Percentiles rank a stretch among this genome's conserved stretches.
Evolutionary conservation across 2,329 filamentous ascomycete species (phyloP).

Genomic region (Aspergillus bombycis): DNA sequence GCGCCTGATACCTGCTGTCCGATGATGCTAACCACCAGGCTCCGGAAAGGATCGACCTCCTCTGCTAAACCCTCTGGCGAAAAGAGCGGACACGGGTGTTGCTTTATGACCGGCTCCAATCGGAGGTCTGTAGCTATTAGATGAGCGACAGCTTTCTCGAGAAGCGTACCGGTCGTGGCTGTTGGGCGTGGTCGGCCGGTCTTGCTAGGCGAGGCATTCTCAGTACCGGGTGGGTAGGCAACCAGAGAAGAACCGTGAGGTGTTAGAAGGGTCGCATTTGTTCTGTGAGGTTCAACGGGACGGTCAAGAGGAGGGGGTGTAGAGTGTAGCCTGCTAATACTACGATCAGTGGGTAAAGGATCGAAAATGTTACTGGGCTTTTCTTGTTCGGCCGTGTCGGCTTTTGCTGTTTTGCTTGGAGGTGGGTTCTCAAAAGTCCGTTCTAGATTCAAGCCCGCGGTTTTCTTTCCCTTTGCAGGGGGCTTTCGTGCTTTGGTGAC

Average conservation of each 20-base stretch:
- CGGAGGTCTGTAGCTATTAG: conserved; percentile 73
- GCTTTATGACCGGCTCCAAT: conserved; percentile 71
- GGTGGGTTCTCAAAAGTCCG: not conserved
- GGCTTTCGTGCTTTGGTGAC: conserved; percentile 35
- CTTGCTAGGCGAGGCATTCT: conserved; percentile 45
- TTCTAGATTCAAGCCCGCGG: conserved; percentile 9
- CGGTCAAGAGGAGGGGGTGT: conserved; percentile 48
- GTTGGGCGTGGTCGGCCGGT: conserved; percentile 45
- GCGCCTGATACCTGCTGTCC: conserved; percentile 95
- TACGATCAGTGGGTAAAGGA: conserved; percentile 17
- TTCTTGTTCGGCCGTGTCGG: conserved; percentile 31
- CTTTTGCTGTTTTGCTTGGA: conserved; percentile 8
- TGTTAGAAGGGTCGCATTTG: conserved; percentile 53
- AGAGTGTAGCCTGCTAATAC: conserved; percentile 51
- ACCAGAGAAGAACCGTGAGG: conserved; percentile 51
- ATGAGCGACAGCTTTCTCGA: conserved; percentile 75
- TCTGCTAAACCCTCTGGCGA: conserved; percentile 80
- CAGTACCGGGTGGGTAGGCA: conserved; percentile 48
- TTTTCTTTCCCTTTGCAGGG: conserved; percentile 29
- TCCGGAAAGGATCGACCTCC: conserved; percentile 83
- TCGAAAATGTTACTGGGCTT: conserved; percentile 33
- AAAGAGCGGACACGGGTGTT: conserved; percentile 77
- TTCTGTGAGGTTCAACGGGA: conserved; percentile 51
- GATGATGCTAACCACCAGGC: conserved; percentile 83
- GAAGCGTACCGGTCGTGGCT: conserved; percentile 70